Evolutionary conservation across 2,329 filamentous ascomycete genomes (phyloP), one percentile per base, ranked within the genome.

Genomic region (Calonectria leucothoes): DNA sequence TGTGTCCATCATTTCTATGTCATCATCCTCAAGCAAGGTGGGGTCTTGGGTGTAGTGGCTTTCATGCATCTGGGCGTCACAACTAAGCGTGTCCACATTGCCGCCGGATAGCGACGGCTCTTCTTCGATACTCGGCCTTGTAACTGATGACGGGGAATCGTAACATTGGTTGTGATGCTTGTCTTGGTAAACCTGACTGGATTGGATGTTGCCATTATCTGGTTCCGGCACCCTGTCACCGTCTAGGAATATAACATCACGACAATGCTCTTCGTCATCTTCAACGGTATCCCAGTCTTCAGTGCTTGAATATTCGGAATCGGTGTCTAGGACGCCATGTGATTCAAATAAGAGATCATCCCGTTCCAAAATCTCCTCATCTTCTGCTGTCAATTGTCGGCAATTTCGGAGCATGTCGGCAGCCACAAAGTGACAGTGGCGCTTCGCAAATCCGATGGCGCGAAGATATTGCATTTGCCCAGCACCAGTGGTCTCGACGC

Each of bases 151-250:
- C 3, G 4, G 11, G 3, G n/a, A 23, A 23, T 45, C 42, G 17
- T 11, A 3, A 23, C 1, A 23, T 23, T 0, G 3, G n/a, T 10
- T 23, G 4, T 5, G 10, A 11, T 23, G 8, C 6, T 14, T 3
- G 8, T 45, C n/a, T 5, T 45, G 20, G 42, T 23, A 11, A 45
- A 12, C 42, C 5, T 4, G 20, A 8, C 10, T 11, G n/a, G 1
- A 1, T 45, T 45, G 7, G 42, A 11, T 45, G 37, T 20, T 20
- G 7, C 17, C 4, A 10, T 45, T n/a, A n/a, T n/a, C n/a, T n/a
- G n/a, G n/a, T n/a, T n/a, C n/a, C n/a, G n/a, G n/a, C n/a, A n/a
- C n/a, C n/a, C n/a, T n/a, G n/a, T n/a, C n/a, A n/a, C n/a, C 42
- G 12, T 45, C 42, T 8, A 5, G 12, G 1, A 23, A 2, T 45